Evolutionary conservation across 768 basidiomycete genomes (phyloP), one percentile per base, ranked within the genome.

Genomic region (Asterophora lycoperdoides): DNA sequence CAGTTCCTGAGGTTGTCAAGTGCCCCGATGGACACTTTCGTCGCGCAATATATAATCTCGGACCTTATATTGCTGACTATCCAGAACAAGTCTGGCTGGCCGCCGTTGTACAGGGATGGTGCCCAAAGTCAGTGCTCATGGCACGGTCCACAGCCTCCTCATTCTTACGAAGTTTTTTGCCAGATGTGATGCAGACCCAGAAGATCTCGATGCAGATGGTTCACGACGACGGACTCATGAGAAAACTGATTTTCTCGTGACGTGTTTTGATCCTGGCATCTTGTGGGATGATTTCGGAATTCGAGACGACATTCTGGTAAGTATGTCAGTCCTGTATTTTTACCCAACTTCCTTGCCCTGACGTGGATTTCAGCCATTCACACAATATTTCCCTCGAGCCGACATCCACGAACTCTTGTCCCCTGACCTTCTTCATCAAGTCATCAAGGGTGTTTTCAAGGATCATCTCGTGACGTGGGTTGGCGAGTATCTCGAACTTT

Each of bases 31-130:
- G 67, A 1, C 67, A 70, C 44, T 68, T 56, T 51, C 56, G 57
- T 0, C 52, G 59, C 4, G 61, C 54, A 0, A 57, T 70, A 0
- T 71, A 55, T 46, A 51, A 56, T 8, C 51, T 69, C 18, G 67
- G 67, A 0, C 66, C 68, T 2, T 66, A 62, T 49, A 68, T 71
- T 44, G 66, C 67, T 1, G 66, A 70, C 46, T 70, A 71, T 51
- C 70, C 69, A 1, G 68, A 71, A 46, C 69, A 73, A 46, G 66
- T 64, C 0, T 61, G 48, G 42, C 49, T 68, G 0, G 44, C 62
- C 0, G 50, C 59, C 4, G 53, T 68, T 28, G 65, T 72, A 1
- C 48, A 57, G 15, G 51, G 57, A 2, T 64, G 62, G 62, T 47
- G 46, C 19, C 37, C 46, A 17, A 47, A 47, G 46, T 47, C 19